phyloP scores from a whole-genome alignment of 129 eudicot species.

The Pseudognaphalium luteoalbum region DNA sequence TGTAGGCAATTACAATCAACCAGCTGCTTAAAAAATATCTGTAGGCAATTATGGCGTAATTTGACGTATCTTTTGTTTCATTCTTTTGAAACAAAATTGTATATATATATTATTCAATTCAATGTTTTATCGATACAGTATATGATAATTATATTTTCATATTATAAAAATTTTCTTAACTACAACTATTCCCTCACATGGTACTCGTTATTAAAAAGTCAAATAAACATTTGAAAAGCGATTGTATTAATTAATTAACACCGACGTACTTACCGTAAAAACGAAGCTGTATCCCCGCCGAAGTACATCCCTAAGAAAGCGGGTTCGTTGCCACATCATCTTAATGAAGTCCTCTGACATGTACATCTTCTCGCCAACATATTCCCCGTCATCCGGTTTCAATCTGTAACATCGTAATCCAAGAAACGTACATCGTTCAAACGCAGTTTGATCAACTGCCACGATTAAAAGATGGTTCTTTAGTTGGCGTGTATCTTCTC shows the following conservation, averaged over 20 bases:
- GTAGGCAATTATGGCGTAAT: no score
- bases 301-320: constrained; percentile 55
- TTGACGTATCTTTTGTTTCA: no score
- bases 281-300: constrained; percentile 62
- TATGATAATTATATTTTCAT: no score
- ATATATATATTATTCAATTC: no score
- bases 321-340: constrained; percentile 88
- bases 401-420: constrained; percentile 52
- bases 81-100: no score
- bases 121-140: no score
- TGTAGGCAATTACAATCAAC: no score
- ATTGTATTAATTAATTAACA: neutral
- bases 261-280: constrained; percentile 62
- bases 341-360: constrained; percentile 63
- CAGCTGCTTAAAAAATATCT: no score
- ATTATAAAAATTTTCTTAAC: no score
- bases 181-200: neutral
- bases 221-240: neutral
- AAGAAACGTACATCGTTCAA: constrained; percentile 60
- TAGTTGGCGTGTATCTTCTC: constrained; percentile 56
- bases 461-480: constrained; percentile 57
- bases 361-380: constrained; percentile 54
- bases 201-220: neutral
- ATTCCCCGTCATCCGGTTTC: constrained; percentile 48
- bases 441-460: constrained; percentile 62